Conservation (phyloP, 2,329 filamentous ascomycete species). For the Rutstroemia sp. region DNA sequence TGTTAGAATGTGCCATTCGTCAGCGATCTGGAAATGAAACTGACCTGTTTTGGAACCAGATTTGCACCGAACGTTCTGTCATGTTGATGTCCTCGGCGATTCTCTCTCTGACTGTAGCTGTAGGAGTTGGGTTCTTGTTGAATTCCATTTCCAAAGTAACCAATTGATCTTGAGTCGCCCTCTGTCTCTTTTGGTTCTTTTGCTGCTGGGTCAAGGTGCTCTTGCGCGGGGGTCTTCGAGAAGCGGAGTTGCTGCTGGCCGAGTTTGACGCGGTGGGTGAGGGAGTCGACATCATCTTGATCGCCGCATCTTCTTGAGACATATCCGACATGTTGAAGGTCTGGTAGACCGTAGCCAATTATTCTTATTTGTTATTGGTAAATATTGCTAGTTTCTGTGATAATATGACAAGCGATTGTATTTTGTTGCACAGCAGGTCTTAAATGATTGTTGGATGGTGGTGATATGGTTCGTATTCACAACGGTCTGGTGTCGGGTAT, state of each 20-base stretch:
- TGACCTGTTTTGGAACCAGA: slow-evolving; percentile 99
- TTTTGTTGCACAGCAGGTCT: slow-evolving; percentile 6
- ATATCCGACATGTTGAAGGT: slow-evolving; percentile 25
- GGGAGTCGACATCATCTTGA: slow-evolving; percentile 30
- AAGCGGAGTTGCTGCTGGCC: slow-evolving; percentile 45
- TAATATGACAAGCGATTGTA: slow-evolving; percentile 4
- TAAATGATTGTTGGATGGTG: slow-evolving; percentile 5
- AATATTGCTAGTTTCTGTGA: background rate
- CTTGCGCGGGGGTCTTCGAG: slow-evolving; percentile 84
- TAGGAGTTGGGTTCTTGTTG: slow-evolving; percentile 98
- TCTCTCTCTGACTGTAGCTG: slow-evolving; percentile 78
- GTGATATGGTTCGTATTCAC: slow-evolving; percentile 2
- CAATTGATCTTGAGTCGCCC: slow-evolving; percentile 93
- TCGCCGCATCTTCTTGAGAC: slow-evolving; percentile 26
- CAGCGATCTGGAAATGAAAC: slow-evolving; percentile 26
- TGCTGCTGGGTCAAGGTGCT: slow-evolving; percentile 98
- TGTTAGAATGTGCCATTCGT: slow-evolving; percentile 13
- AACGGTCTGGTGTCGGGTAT: background rate
- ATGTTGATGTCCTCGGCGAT: slow-evolving; percentile 98
- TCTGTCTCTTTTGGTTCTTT: slow-evolving; percentile 97
- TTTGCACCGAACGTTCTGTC: slow-evolving; percentile 98
- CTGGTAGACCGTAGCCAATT: slow-evolving; percentile 6
- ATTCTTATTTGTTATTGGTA: background rate
- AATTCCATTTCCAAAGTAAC: slow-evolving; percentile 91
- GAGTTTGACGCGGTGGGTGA: slow-evolving; percentile 33